These are phyloP conservation scores for Silene conica DNA, from an alignment of 148 eudicot genomes.

Conservation along the genomic window DNA sequence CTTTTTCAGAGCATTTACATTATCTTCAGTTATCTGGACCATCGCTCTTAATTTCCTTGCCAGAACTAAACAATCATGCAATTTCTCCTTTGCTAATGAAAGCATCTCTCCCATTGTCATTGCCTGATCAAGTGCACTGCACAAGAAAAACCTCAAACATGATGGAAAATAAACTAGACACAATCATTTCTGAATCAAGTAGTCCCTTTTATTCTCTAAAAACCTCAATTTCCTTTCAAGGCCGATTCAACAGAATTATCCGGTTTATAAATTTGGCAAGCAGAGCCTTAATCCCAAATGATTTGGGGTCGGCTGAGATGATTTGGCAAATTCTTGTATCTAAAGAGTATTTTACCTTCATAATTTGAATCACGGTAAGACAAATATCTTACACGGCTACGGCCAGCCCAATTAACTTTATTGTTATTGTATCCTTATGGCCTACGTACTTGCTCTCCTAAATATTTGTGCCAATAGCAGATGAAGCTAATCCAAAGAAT, in stretches of 20 bases:
- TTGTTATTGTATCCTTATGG: not conserved
- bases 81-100: constrained; percentile 73
- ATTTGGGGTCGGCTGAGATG: too few species aligned
- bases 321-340: not conserved
- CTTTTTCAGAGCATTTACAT: constrained; percentile 59
- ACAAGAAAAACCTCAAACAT: constrained; percentile 18
- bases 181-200: constrained; percentile 20
- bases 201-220: not conserved
- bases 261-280: not conserved
- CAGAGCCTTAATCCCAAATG: too few species aligned
- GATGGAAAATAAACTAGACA: not conserved
- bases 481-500: not conserved
- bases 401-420: not conserved
- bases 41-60: constrained; percentile 89
- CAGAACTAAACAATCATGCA: constrained; percentile 61
- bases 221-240: not conserved
- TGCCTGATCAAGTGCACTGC: constrained; percentile 84
- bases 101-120: constrained; percentile 84
- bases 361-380: not conserved
- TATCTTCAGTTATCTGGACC: constrained; percentile 75
- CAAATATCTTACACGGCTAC: too few species aligned
- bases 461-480: not conserved
- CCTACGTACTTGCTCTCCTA: not conserved
- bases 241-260: not conserved
- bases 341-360: not conserved